Base-by-base conservation (phyloP, 257 asterid species). In the Forsythia suspensa region DNA sequence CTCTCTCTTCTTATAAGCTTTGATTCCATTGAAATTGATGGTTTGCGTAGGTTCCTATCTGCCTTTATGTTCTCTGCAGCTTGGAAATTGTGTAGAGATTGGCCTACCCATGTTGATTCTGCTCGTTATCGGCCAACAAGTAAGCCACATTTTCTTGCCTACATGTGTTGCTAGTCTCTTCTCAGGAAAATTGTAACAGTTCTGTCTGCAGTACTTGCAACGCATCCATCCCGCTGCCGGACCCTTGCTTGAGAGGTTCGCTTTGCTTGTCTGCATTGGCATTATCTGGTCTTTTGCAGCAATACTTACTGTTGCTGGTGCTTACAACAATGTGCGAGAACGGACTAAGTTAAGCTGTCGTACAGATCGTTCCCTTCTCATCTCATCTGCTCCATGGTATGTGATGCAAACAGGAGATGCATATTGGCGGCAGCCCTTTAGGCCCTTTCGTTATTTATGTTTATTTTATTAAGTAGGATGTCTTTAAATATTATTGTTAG, bases 301-400 rank as follows among this genome's bases (percentile, higher is more conserved):
- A 79, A 94, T 96, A 86, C 99, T 96, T 85, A 94, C 99, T 12
- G 97, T 82, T 67, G 92, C 98, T 34, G 99, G 98, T 84, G 98
- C 99, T 76, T 96, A 96, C 90, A 94, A 92, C 85, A 84, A 88
- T 72, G 97, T 79, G 36, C 77, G 82, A 76, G 81, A 79, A 83
- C 91, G 76, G 78, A 94, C 97, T 8, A 82, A 89, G 83, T 39
- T 67, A 72, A 94, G 91, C 89, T 96, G 99, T 71, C 96, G 99
- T 9, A 91, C 92, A 6, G 98, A 94, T 87, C 92, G 88, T 71
- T 77, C 99, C 21, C 74, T 40, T 82, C 92, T 94, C 81, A 75
- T 96, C 82, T 82, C 95, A 46, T 90, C 99, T 57, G 97, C 99
- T 76, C 89, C 97, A 82, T 92, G 99, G 99, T 96, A 94, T 77